phyloP scores from a whole-genome alignment of 148 eudicot species.

The Silene latifolia region DNA sequence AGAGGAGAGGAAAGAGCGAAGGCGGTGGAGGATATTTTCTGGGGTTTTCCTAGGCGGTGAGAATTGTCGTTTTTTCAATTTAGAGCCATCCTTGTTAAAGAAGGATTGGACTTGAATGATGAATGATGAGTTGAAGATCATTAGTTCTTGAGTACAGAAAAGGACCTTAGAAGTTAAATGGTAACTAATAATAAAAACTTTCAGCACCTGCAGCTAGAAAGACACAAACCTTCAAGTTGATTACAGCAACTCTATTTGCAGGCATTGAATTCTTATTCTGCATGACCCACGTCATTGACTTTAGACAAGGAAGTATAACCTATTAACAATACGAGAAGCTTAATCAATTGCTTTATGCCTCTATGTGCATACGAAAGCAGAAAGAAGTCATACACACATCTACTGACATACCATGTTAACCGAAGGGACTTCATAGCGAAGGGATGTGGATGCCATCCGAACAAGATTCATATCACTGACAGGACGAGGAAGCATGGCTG shows the following conservation, averaged over 20 bases:
- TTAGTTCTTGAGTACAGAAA: background rate
- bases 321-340: conserved; percentile 20
- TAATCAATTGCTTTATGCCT: background rate
- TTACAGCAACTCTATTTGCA: conserved; percentile 79
- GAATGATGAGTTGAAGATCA: too few species aligned
- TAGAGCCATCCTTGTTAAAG: too few species aligned
- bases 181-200: background rate
- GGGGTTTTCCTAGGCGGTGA: too few species aligned
- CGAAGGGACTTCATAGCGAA: conserved; percentile 54
- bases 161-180: too few species aligned
- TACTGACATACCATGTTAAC: conserved; percentile 54
- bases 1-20: too few species aligned
- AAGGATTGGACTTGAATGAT: too few species aligned
- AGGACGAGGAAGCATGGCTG: conserved; percentile 41
- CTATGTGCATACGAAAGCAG: background rate
- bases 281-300: conserved; percentile 97
- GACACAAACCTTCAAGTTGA: conserved; percentile 68
- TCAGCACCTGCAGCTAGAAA: background rate
- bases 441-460: conserved; percentile 63
- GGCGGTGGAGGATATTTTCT: too few species aligned
- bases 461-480: conserved; percentile 57
- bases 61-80: too few species aligned
- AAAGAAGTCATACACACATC: background rate
- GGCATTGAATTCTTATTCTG: conserved; percentile 68
- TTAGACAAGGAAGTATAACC: conserved; percentile 81